phyloP scores from a whole-genome alignment of 2,329 filamentous ascomycete genomes.

The Pseudocercospora fijiensis region DNA sequence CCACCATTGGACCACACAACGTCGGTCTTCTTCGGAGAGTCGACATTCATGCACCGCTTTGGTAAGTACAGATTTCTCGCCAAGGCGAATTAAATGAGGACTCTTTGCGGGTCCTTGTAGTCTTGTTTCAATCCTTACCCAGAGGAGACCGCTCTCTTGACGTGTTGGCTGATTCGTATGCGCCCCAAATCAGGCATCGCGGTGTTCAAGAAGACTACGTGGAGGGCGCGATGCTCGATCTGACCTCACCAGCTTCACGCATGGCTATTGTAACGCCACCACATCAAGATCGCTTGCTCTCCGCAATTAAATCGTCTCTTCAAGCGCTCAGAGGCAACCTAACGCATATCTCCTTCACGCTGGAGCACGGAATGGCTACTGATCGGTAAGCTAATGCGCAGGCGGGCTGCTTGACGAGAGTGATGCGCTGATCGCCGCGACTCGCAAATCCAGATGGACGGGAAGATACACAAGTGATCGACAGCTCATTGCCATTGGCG shows the following conservation, averaged over 20 bases:
- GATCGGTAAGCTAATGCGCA: constrained; percentile 9
- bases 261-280: constrained; percentile 22
- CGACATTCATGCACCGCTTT: constrained; percentile 21
- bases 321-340: constrained; percentile 19
- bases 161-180: too few species aligned
- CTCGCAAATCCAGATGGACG: constrained; percentile 11
- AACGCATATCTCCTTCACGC: constrained; percentile 12
- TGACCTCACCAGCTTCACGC: constrained; percentile 25
- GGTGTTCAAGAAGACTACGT: constrained; percentile 22
- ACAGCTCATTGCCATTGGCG: constrained; percentile 14
- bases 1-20: constrained; percentile 22
- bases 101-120: too few species aligned
- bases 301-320: constrained; percentile 20
- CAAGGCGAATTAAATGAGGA: too few species aligned
- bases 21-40: constrained; percentile 16
- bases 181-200: too few species aligned
- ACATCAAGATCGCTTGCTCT: constrained; percentile 21
- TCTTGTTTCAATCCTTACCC: too few species aligned
- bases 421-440: neutral
- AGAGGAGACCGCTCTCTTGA: too few species aligned
- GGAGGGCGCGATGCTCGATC: constrained; percentile 27
- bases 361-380: constrained; percentile 20
- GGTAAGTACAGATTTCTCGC: too few species aligned
- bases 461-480: constrained; percentile 17
- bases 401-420: neutral